Conservation (phyloP, 768 basidiomycete species). For the Strobilomyces confusus region DNA sequence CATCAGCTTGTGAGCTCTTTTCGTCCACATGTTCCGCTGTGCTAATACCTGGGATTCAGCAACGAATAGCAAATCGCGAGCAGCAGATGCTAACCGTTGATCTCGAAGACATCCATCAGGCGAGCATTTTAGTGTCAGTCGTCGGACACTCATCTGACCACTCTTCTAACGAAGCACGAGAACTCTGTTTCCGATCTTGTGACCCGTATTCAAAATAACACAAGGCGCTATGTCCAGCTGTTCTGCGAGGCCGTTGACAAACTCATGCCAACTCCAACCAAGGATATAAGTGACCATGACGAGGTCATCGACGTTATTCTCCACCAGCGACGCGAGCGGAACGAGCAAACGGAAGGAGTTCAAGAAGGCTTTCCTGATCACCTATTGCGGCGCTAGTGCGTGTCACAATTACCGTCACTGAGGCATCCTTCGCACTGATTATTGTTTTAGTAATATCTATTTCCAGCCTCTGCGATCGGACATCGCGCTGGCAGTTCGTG, state of each 20-base stretch:
- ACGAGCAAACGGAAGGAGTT: conserved; percentile 71
- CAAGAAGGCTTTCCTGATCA: conserved; percentile 86
- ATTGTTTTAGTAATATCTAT: conserved; percentile 75
- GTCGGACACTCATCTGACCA: conserved; percentile 5
- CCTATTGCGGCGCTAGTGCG: conserved; percentile 92
- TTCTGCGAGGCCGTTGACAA: conserved; percentile 91
- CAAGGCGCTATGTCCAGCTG: conserved; percentile 84
- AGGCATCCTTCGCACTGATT: conserved; percentile 4
- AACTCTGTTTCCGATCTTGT: conserved; percentile 72
- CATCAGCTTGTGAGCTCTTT: conserved; percentile 63
- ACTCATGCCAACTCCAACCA: conserved; percentile 83
- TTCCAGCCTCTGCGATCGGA: conserved; percentile 83
- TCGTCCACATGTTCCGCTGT: conserved; percentile 16
- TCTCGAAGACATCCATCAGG: conserved; percentile 80
- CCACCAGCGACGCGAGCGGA: conserved; percentile 87
- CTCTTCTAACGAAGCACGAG: conserved; percentile 48
- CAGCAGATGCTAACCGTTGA: conserved; percentile 87
- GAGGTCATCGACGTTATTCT: conserved; percentile 97
- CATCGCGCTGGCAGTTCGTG: conserved; percentile 81
- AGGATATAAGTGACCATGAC: conserved; percentile 84
- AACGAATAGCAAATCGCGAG: conserved; percentile 90
- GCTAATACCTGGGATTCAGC: conserved; percentile 42
- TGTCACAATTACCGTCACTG: conserved; percentile 19
- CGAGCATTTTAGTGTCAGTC: conserved; percentile 30
- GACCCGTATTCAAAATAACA: conserved; percentile 73